Evolutionary conservation across 352 stramenopile genomes (phyloP).

Genomic region (Blastocystis sp.): DNA sequence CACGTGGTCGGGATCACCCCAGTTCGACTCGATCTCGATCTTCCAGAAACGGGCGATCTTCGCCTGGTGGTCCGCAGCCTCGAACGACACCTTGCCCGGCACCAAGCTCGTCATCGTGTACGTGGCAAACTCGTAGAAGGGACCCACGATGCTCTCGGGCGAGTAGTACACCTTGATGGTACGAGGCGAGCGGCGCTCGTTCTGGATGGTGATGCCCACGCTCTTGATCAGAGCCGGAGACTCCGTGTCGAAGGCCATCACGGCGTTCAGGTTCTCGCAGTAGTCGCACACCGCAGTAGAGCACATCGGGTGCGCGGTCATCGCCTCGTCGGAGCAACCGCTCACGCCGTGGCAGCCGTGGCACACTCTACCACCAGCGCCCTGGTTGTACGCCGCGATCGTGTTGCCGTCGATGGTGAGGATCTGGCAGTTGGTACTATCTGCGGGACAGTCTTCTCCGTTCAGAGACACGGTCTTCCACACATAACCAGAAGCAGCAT

Average conservation of each 20-base stretch:
- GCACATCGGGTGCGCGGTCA: constrained; percentile 41
- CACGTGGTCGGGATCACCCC: constrained; percentile 64
- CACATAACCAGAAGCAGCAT: constrained; percentile 30
- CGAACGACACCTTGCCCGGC: constrained; percentile 13
- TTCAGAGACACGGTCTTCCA: constrained; percentile 51
- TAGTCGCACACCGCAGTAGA: constrained; percentile 50
- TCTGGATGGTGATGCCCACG: constrained; percentile 12
- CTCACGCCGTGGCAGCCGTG: constrained; percentile 36
- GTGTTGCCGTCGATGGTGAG: constrained; percentile 26
- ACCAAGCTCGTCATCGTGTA: constrained; percentile 17
- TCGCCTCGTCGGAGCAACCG: neutral
- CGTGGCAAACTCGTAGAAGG: constrained; percentile 12
- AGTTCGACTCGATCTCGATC: constrained; percentile 57
- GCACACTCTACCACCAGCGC: constrained; percentile 23
- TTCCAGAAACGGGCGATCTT: constrained; percentile 51
- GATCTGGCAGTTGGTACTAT: constrained; percentile 65
- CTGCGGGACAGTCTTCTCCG: constrained; percentile 13
- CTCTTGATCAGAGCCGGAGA: neutral
- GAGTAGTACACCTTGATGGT: constrained; percentile 57
- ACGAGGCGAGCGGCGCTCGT: constrained; percentile 49
- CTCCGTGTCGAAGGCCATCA: constrained; percentile 58
- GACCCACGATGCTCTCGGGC: constrained; percentile 52
- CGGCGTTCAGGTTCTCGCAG: constrained; percentile 52
- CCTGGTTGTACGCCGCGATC: constrained; percentile 69
- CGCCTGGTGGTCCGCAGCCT: neutral